phyloP scores from a whole-genome alignment of 495 filamentous ascomycete species.

The Penicillium manginii region DNA sequence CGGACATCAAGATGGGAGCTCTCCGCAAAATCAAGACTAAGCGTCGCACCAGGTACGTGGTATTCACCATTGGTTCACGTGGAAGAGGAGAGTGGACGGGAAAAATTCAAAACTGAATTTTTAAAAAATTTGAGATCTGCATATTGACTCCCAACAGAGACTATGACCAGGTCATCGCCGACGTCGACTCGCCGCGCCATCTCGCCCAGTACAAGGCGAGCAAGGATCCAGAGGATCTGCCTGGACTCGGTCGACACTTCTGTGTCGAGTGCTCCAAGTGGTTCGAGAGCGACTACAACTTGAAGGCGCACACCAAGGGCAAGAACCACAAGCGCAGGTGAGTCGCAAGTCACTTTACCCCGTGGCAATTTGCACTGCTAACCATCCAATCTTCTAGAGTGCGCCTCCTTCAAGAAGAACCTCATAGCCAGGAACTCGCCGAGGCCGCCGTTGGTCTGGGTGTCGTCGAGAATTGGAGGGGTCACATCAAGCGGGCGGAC shows the following conservation, averaged over 20 bases:
- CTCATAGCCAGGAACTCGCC: constrained; percentile 84
- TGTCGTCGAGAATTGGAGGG: constrained; percentile 38
- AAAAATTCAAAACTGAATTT: neutral
- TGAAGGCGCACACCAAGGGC: constrained; percentile 76
- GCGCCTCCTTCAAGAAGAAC: constrained; percentile 74
- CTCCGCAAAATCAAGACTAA: constrained; percentile 61
- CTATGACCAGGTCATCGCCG: constrained; percentile 85
- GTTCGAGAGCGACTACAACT: constrained; percentile 84
- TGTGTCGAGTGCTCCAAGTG: constrained; percentile 96
- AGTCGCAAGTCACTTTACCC: constrained; percentile 20
- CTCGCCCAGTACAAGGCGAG: constrained; percentile 74
- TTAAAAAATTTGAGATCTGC: neutral
- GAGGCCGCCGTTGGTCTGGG: constrained; percentile 76
- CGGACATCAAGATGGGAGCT: constrained; percentile 53
- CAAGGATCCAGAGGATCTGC: constrained; percentile 84
- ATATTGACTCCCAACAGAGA: constrained; percentile 56
- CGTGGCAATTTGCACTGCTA: neutral
- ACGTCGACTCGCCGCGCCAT: constrained; percentile 75
- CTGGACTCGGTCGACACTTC: constrained; percentile 79
- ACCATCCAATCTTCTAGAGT: constrained; percentile 55
- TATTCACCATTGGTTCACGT: neutral
- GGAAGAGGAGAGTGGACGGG: neutral
- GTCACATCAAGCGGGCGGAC: constrained; percentile 52
- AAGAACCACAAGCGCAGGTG: constrained; percentile 93
- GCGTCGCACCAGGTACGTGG: constrained; percentile 58